Conservation (phyloP, 495 filamentous ascomycete genomes). For the Talaromyces liani region DNA sequence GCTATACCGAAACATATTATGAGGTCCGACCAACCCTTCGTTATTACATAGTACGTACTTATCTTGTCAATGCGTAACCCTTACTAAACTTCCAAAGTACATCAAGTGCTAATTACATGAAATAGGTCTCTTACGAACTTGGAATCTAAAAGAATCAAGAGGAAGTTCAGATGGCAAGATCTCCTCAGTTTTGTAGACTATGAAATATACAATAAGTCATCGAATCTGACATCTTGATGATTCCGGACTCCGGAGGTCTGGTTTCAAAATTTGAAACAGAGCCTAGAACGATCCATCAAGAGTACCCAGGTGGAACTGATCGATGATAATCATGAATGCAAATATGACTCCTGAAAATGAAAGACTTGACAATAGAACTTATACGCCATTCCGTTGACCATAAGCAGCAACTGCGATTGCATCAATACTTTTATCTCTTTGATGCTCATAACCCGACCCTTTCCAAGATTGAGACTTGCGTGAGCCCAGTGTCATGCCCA, state of each 20-base stretch:
- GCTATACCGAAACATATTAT: background rate
- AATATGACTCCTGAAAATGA: background rate
- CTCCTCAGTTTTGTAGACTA: too few relatives aligned
- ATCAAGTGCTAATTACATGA: background rate
- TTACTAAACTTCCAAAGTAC: too few relatives aligned
- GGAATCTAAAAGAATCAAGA: too few relatives aligned
- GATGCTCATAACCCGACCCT: background rate
- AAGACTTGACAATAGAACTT: background rate
- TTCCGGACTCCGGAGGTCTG: background rate
- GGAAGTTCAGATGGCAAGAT: too few relatives aligned
- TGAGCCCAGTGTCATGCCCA: too few relatives aligned
- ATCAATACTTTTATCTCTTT: background rate
- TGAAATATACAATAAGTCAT: background rate
- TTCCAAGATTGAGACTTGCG: background rate
- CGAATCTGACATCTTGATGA: background rate
- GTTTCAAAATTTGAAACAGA: background rate
- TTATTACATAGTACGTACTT: too few relatives aligned
- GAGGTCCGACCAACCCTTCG: too few relatives aligned
- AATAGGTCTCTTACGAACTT: too few relatives aligned
- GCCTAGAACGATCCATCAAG: background rate
- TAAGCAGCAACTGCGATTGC: background rate
- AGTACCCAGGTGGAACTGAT: background rate
- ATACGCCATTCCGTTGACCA: background rate
- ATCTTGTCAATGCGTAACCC: too few relatives aligned
- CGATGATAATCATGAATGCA: background rate